A percentile compares a stretch with the other conserved stretches of the same genome.
Conservation (phyloP, 169 alveolate genomes). For the Cryptosporidium parvum region DNA sequence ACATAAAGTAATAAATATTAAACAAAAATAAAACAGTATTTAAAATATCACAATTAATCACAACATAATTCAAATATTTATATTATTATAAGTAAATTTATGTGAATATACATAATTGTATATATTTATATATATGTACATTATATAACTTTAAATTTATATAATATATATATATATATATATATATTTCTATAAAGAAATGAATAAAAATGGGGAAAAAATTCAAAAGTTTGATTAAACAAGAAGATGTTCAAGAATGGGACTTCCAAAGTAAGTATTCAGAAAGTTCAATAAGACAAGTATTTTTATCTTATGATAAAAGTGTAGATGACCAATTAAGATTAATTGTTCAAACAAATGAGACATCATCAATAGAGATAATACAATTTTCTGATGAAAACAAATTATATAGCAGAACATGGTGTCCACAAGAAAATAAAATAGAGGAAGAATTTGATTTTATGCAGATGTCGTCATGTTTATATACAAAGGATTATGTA, state of each 20-base stretch:
- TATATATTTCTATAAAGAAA: too few relatives aligned
- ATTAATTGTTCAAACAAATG: conserved; percentile 24
- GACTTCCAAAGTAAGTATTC: conserved; percentile 6
- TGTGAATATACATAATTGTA: neutral
- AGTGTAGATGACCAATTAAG: conserved; percentile 7
- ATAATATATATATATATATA: too few relatives aligned
- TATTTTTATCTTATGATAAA: conserved; percentile 22
- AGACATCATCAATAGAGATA: conserved; percentile 41
- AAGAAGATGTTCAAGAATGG: conserved; percentile 1
- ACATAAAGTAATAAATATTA: neutral
- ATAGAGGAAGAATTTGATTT: conserved; percentile 47
- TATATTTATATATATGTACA: too few relatives aligned
- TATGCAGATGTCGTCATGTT: conserved; percentile 41
- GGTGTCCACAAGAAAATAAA: conserved; percentile 50
- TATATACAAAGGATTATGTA: conserved; percentile 24
- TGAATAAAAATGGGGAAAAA: neutral
- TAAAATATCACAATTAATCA: too few relatives aligned
- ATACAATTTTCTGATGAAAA: neutral
- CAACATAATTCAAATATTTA: too few relatives aligned
- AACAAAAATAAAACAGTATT: too few relatives aligned
- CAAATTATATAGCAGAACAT: conserved; percentile 1
- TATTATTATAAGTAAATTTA: too few relatives aligned
- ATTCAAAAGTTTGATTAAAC: neutral
- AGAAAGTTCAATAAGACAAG: conserved; percentile 24
- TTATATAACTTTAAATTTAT: too few relatives aligned